Percentiles rank a stretch among this genome's conserved stretches.
Evolutionary conservation across 2,329 filamentous ascomycete genomes (phyloP).

Genomic region (Dactylellina sp.): DNA sequence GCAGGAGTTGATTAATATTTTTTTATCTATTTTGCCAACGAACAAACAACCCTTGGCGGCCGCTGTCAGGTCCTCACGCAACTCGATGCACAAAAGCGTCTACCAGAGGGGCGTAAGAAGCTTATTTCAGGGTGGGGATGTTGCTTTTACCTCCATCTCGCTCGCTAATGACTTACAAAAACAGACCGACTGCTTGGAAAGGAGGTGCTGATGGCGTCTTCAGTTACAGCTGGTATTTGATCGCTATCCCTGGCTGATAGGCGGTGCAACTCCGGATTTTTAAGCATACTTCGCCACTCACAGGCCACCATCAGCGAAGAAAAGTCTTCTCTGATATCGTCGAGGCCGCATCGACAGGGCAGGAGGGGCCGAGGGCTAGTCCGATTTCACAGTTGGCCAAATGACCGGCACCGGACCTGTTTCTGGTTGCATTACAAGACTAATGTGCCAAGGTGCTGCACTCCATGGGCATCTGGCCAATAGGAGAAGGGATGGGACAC

Average conservation of each 20-base stretch:
- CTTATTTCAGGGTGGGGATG: conserved; percentile 26
- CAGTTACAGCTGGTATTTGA: conserved; percentile 45
- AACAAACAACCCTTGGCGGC: conserved; percentile 35
- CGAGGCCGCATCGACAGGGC: conserved; percentile 52
- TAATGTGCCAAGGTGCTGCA: conserved; percentile 54
- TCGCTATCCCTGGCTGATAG: conserved; percentile 33
- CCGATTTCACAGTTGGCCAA: conserved; percentile 50
- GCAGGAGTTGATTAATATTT: conserved; percentile 34
- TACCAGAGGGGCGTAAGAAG: conserved; percentile 33
- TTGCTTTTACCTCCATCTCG: conserved; percentile 1
- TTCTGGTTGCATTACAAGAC: conserved; percentile 54
- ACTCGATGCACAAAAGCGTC: conserved; percentile 33
- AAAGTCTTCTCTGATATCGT: conserved; percentile 30
- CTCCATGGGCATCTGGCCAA: conserved; percentile 33
- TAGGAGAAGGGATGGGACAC: conserved; percentile 27
- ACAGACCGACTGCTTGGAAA: conserved; percentile 12
- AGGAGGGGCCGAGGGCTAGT: conserved; percentile 55
- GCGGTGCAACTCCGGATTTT: conserved; percentile 50
- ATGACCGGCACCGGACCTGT: conserved; percentile 56
- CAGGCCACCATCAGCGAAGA: conserved; percentile 17
- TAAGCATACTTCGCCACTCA: conserved; percentile 47
- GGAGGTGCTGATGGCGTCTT: conserved; percentile 24
- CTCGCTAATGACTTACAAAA: conserved; percentile 45
- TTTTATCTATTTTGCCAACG: conserved; percentile 49
- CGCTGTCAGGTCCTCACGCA: conserved; percentile 38